Conservation (phyloP, 768 basidiomycete species). For the Mycena kentingensis region DNA sequence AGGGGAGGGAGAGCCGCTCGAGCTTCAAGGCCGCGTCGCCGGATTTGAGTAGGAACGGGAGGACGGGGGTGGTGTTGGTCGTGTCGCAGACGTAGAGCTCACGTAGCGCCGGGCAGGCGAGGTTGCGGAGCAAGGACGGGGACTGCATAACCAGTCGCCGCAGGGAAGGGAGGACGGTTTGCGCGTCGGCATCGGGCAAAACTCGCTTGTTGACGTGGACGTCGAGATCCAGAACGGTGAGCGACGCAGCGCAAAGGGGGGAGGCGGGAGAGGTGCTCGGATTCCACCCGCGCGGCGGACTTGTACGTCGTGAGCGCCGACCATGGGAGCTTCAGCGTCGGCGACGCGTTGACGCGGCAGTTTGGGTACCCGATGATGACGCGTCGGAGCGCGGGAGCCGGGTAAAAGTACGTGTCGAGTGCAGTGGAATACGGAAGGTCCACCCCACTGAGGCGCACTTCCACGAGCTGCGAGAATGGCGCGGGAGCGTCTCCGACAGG, state of each 20-base stretch:
- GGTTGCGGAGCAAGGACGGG: too few species aligned
- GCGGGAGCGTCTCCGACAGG: background rate
- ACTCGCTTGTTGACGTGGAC: too few species aligned
- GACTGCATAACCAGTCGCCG: too few species aligned
- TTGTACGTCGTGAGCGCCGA: background rate
- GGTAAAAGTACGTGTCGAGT: background rate
- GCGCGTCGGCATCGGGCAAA: too few species aligned
- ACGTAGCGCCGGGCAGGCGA: too few species aligned
- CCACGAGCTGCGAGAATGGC: background rate
- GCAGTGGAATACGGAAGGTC: background rate
- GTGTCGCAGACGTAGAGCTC: too few species aligned
- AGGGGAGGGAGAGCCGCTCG: too few species aligned
- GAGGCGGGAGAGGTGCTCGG: background rate
- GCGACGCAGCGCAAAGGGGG: background rate
- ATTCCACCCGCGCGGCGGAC: background rate
- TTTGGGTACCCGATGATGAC: background rate
- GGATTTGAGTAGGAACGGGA: too few species aligned
- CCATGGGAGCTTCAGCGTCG: background rate
- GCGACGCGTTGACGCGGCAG: background rate
- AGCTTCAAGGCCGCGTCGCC: too few species aligned
- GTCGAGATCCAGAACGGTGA: background rate
- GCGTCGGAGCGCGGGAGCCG: background rate
- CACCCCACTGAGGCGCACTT: background rate
- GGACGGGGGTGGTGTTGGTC: too few species aligned
- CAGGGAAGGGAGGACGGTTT: too few species aligned